A percentile compares a stretch with the other conserved stretches of the same genome.
These are phyloP conservation scores for Pythium coloratum DNA, from an alignment of 352 stramenopile genomes.

Conservation along the genomic window DNA sequence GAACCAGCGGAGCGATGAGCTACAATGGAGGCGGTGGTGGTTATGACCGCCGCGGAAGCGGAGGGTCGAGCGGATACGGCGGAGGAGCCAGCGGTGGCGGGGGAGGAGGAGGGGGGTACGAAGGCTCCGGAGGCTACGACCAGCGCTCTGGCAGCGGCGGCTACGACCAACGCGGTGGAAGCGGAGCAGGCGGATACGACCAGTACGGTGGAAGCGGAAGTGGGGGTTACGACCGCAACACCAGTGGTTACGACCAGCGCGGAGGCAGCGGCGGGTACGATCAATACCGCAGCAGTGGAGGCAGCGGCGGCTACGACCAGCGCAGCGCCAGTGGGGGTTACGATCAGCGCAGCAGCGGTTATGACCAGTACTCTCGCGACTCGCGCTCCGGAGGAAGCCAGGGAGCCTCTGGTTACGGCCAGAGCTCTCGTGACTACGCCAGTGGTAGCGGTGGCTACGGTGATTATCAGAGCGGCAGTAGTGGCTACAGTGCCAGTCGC, in stretches of 20 bases:
- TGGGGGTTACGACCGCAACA: slow-evolving; percentile 26
- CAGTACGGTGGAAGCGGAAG: slow-evolving; percentile 16
- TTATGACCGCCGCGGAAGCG: slow-evolving; percentile 32
- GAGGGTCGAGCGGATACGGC: slow-evolving; percentile 11
- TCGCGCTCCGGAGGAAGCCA: slow-evolving; percentile 24
- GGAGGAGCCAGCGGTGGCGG: slow-evolving; percentile 8
- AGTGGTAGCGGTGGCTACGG: slow-evolving; percentile 24
- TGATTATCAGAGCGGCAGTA: slow-evolving; percentile 19
- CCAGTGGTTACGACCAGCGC: slow-evolving; percentile 32
- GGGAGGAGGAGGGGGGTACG: slow-evolving; percentile 12
- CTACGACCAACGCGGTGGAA: slow-evolving; percentile 23
- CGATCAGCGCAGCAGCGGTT: slow-evolving; percentile 13
- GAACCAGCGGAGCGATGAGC: slow-evolving; percentile 37
- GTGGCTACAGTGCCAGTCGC: slow-evolving; percentile 23
- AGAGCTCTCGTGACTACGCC: slow-evolving; percentile 25
- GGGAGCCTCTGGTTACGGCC: slow-evolving; percentile 27
- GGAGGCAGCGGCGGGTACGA: slow-evolving; percentile 20
- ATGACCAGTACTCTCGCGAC: slow-evolving; percentile 24
- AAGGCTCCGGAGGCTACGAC: slow-evolving; percentile 32
- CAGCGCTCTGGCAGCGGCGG: slow-evolving; percentile 23
- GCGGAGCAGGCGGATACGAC: slow-evolving; percentile 30
- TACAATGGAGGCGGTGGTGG: slow-evolving; percentile 36
- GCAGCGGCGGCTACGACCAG: slow-evolving; percentile 31
- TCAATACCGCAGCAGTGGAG: slow-evolving; percentile 25
- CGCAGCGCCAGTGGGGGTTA: slow-evolving; percentile 17